Base-by-base conservation (phyloP, 805 yeast genomes). In the Wickerhamomyces tratensis region DNA sequence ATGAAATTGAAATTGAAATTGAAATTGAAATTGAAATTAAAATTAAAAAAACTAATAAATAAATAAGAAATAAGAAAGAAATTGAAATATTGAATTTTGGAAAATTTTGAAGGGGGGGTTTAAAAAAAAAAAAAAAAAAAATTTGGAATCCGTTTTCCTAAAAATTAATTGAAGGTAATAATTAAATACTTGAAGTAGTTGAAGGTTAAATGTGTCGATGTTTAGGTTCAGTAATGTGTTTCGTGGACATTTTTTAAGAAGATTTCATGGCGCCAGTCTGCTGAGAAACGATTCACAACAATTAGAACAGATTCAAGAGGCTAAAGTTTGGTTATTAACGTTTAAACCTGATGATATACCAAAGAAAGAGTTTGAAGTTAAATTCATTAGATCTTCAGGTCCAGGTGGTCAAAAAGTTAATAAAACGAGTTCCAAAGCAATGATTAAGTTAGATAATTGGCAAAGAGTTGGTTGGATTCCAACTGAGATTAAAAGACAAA, bases 321-420 rank as follows among this genome's bases (percentile, higher is more conserved):
- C 75, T 7, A 62, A 64, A 46, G 39, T 48, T 33, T 78, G 83
- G 82, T 51, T 76, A 7, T 43, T 49, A 4, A 36, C 41, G 0
- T 59, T 69, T 43, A 47, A 52, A 1, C 51, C 54, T 7, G 30
- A 45, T 2, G 43, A 55, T 7, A 64, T 81, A 3, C 86, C 85
- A 1, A 56, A 63, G 12, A 48, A 57, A 14, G 50, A 58, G 13
- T 79, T 81, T 50, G 60, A 62, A 2, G 54, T 72, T 2, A 48
- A 67, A 5, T 81, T 62, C 53, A 65, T 77, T 41, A 59, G 89
- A 44, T 73, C 93, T 0, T 76, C 88, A 33, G 95, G 95, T 0
- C 86, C 95, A 0, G 95, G 95, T 1, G 95, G 95, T 0, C 95
- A 86, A 51, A 82, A 86, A 53, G 94, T 86, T 10, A 86, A 86